phyloP scores from a whole-genome alignment of 768 basidiomycete genomes.

The Phanerodontia chrysosporium region DNA sequence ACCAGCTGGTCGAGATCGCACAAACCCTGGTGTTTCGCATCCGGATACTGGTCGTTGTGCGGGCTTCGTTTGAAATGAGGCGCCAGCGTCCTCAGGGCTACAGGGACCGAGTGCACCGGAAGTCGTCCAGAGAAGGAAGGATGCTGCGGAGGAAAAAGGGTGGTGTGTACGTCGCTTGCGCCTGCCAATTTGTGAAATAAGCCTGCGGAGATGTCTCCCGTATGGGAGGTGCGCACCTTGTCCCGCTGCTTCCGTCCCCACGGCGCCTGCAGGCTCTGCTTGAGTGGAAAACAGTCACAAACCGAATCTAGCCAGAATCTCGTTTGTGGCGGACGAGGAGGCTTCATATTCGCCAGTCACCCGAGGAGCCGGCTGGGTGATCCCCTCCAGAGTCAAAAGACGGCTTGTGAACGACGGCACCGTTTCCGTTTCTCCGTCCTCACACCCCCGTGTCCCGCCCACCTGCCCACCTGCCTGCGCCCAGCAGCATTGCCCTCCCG shows the following conservation, averaged over 20 bases:
- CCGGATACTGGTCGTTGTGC: slow-evolving; percentile 1
- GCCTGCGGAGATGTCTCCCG: background rate
- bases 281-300: slow-evolving; percentile 1
- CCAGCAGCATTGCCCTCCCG: background rate
- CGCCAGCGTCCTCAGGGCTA: background rate
- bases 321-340: background rate
- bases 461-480: background rate
- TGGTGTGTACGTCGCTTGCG: slow-evolving; percentile 4
- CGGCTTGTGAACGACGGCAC: background rate
- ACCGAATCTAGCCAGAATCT: background rate
- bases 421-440: background rate
- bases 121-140: slow-evolving; percentile 3
- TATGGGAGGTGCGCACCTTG: background rate
- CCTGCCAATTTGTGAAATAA: background rate
- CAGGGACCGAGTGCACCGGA: slow-evolving; percentile 6
- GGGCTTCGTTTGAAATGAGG: background rate
- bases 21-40: background rate
- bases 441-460: background rate
- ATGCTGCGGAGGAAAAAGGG: slow-evolving; percentile 5
- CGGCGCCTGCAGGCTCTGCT: slow-evolving; percentile 4
- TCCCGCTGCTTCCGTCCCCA: slow-evolving; percentile 1
- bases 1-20: slow-evolving; percentile 1
- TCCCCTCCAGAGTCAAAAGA: background rate
- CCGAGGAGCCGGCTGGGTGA: background rate
- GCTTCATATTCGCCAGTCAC: background rate